A percentile compares a stretch with the other conserved stretches of the same genome.
Conservation (phyloP, 1,284 basidiomycete genomes). For the Ustilago tritici region DNA sequence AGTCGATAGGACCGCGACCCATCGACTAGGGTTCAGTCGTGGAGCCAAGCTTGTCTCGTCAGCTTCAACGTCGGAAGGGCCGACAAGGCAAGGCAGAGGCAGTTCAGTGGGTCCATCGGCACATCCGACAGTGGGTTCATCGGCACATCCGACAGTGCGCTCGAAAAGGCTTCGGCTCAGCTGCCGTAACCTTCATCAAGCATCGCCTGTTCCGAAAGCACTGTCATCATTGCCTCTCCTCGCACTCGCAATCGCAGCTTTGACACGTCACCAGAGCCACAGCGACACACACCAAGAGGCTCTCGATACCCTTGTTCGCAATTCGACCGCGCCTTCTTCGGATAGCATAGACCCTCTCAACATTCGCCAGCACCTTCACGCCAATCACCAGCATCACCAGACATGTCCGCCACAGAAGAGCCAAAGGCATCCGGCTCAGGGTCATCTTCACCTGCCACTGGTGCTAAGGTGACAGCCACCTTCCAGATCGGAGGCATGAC, state of each 20-base stretch:
- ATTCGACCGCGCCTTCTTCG: too few species aligned
- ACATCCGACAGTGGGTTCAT: not conserved
- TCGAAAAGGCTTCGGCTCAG: not conserved
- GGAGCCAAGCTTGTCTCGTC: not conserved
- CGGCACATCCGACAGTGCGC: not conserved
- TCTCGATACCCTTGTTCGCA: too few species aligned
- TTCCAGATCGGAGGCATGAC: conserved; percentile 90
- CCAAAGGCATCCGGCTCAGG: conserved; percentile 27
- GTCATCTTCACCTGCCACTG: conserved; percentile 7
- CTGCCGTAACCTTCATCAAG: not conserved
- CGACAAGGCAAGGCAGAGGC: not conserved
- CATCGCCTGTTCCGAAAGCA: not conserved
- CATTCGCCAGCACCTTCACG: too few species aligned
- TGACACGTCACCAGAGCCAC: not conserved
- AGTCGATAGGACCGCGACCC: not conserved
- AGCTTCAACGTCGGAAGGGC: not conserved
- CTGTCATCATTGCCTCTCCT: not conserved
- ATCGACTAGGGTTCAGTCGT: too few species aligned
- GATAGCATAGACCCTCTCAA: too few species aligned
- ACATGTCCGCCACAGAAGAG: conserved; percentile 32
- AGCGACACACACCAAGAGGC: not conserved
- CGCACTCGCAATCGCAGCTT: not conserved
- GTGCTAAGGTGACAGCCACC: conserved; percentile 71
- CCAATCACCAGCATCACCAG: not conserved
- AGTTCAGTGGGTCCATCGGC: not conserved